phyloP scores from a whole-genome alignment of 2,329 filamentous ascomycete genomes.

The Colletotrichum sp. region DNA sequence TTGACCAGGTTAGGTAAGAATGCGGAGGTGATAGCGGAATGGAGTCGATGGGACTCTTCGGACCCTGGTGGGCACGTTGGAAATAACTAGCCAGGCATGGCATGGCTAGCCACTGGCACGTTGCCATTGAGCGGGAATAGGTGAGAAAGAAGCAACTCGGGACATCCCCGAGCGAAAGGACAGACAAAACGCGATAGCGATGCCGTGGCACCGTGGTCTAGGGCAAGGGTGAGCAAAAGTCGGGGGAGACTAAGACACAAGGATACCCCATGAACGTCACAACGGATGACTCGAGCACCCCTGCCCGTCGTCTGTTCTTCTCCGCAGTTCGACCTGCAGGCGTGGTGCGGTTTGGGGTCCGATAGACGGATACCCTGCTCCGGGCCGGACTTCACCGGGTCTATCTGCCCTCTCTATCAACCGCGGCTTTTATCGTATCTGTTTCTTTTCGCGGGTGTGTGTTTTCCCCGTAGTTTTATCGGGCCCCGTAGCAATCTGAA shows the following conservation, averaged over 20 bases:
- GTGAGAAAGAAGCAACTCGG: slow-evolving; percentile 1
- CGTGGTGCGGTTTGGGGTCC: neutral
- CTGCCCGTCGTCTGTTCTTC: neutral
- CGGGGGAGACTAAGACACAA: neutral
- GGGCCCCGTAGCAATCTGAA: neutral
- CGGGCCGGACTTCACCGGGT: slow-evolving; percentile 17
- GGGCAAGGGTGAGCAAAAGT: neutral
- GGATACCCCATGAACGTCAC: neutral
- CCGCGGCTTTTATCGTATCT: slow-evolving; percentile 1
- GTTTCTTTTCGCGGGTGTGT: neutral
- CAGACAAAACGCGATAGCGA: neutral
- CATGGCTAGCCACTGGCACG: neutral
- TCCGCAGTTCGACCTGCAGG: slow-evolving; percentile 6
- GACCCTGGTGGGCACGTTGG: neutral
- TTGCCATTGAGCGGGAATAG: neutral
- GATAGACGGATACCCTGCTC: neutral
- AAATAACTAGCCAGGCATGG: neutral
- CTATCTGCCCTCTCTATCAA: neutral
- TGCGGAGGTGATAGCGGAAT: slow-evolving; percentile 12
- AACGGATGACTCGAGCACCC: neutral
- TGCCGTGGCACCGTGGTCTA: neutral
- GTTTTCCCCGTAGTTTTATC: neutral
- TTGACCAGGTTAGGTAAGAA: slow-evolving; percentile 18
- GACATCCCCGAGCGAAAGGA: slow-evolving; percentile 4
- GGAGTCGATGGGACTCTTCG: neutral